Evolutionary conservation across 768 basidiomycete species (phyloP).

Genomic region (Mycena amicta): DNA sequence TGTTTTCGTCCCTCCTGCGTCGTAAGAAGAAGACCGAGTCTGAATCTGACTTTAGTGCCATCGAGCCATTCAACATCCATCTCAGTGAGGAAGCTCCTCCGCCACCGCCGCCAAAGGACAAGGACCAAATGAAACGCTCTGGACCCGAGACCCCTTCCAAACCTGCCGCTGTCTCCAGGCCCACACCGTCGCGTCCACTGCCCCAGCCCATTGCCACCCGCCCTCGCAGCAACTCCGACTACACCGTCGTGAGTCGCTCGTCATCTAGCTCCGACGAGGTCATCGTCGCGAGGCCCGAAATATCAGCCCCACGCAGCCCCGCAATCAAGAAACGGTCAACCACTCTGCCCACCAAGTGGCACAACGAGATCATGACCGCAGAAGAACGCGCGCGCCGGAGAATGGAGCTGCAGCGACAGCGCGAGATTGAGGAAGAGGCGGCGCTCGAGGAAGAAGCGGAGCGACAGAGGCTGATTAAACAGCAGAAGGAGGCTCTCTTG

Average conservation of each 20-base stretch:
- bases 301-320: constrained; percentile 13
- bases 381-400: constrained; percentile 30
- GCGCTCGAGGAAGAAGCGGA: constrained; percentile 47
- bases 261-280: constrained; percentile 33
- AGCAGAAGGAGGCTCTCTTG: constrained; percentile 44
- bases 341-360: constrained; percentile 22
- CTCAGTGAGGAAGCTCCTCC: constrained; percentile 33
- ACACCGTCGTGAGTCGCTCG: constrained; percentile 40
- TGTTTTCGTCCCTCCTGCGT: constrained; percentile 40
- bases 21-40: constrained; percentile 40
- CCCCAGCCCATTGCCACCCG: constrained; percentile 25
- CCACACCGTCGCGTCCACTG: constrained; percentile 23
- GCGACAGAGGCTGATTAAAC: constrained; percentile 41
- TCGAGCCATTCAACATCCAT: constrained; percentile 18
- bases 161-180: constrained; percentile 2
- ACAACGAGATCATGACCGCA: constrained; percentile 10
- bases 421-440: constrained; percentile 47
- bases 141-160: constrained; percentile 5
- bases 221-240: constrained; percentile 43
- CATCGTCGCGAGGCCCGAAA: constrained; percentile 26
- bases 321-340: constrained; percentile 16
- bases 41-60: constrained; percentile 20
- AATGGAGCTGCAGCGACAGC: constrained; percentile 25
- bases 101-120: constrained; percentile 52
- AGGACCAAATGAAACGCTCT: constrained; percentile 37